Percentiles rank a stretch among this genome's conserved stretches.
Evolutionary conservation across 2,329 filamentous ascomycete genomes (phyloP).

Genomic region (Scedosporium boydii): DNA sequence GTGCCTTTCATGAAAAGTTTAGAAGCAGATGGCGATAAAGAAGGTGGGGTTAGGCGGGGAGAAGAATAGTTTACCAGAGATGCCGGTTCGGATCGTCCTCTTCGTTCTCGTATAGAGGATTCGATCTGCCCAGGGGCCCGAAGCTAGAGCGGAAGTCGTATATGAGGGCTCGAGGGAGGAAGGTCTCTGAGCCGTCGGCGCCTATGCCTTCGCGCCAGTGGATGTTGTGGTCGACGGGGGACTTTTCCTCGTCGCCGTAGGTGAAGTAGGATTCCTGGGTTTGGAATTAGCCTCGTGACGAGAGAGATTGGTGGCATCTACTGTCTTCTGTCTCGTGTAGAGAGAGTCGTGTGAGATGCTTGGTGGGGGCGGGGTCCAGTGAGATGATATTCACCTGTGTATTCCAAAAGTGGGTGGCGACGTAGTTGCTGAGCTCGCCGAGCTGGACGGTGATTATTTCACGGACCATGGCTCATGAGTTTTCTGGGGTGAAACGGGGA

Average conservation of each 20-base stretch:
- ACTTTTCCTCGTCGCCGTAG: constrained; percentile 46
- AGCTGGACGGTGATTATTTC: constrained; percentile 93
- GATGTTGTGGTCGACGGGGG: constrained; percentile 45
- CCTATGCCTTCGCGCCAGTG: constrained; percentile 81
- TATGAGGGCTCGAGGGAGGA: constrained; percentile 80
- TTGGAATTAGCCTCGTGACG: background rate
- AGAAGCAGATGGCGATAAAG: background rate
- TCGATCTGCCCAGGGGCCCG: constrained; percentile 77
- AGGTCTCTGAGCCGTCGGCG: constrained; percentile 80
- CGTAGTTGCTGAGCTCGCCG: constrained; percentile 84
- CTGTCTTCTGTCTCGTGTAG: background rate
- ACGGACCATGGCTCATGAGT: constrained; percentile 52
- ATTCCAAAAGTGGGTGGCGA: constrained; percentile 97
- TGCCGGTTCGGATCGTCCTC: constrained; percentile 11
- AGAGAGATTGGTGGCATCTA: background rate
- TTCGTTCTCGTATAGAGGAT: constrained; percentile 67
- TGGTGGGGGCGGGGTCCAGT: background rate
- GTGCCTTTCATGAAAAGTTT: constrained; percentile 37
- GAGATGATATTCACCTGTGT: constrained; percentile 52
- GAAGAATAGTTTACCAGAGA: background rate
- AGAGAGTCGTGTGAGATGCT: background rate
- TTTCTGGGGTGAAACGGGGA: no score
- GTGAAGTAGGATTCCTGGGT: constrained; percentile 92
- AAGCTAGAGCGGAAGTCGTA: constrained; percentile 95
- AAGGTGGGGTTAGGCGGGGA: no score